phyloP scores from a whole-genome alignment of 2,329 filamentous ascomycete species.

The Diaporthe vexans region DNA sequence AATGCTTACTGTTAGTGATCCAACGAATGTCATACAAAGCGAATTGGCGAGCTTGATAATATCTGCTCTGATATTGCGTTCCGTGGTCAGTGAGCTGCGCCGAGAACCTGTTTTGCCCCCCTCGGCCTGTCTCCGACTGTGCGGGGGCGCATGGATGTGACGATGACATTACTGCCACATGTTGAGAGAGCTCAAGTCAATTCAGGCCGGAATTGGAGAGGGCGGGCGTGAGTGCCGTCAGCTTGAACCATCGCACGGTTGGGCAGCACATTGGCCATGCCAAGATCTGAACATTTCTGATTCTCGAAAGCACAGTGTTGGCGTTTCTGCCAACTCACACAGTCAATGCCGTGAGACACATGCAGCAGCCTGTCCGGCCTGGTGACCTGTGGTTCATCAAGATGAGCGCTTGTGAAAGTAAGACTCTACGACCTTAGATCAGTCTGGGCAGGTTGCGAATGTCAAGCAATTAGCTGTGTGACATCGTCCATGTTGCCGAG shows the following conservation, averaged over 20 bases:
- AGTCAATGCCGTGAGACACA: background rate
- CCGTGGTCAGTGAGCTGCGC: slow-evolving; percentile 5
- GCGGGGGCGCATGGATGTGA: slow-evolving; percentile 23
- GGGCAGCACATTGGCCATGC: background rate
- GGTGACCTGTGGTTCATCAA: background rate
- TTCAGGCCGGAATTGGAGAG: background rate
- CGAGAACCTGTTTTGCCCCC: slow-evolving; percentile 25
- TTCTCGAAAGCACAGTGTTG: background rate
- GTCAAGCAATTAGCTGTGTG: background rate
- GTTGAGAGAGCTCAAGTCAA: slow-evolving; percentile 1
- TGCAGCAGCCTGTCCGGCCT: background rate
- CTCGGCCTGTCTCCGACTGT: slow-evolving; percentile 14
- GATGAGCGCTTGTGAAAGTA: background rate
- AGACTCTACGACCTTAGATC: background rate
- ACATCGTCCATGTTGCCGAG: background rate
- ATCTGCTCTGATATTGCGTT: slow-evolving; percentile 29
- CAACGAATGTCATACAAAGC: background rate
- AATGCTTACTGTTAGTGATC: background rate
- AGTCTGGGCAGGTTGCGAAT: background rate
- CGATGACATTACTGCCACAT: slow-evolving; percentile 13
- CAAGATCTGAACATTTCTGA: background rate
- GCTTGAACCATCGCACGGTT: background rate
- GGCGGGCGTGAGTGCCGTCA: background rate
- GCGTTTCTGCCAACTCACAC: background rate
- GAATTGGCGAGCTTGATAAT: slow-evolving; percentile 3